Base-by-base conservation (phyloP, 2,329 filamentous ascomycete genomes). In the Beauveria medogensis region DNA sequence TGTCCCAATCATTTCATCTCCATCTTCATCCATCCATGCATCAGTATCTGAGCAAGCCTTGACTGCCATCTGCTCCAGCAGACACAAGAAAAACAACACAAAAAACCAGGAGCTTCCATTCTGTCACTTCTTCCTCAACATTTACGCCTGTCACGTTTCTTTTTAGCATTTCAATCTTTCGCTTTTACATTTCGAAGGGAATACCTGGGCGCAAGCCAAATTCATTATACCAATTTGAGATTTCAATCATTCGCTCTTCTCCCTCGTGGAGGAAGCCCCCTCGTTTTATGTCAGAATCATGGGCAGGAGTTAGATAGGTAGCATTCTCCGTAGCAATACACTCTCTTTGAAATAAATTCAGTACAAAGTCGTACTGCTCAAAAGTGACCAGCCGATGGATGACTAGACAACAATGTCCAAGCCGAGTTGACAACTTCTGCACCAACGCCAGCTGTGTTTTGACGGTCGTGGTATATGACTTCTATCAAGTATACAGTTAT, bases 181-280 rank as follows among this genome's bases (percentile, higher is more conserved):
- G 3, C 28, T 52, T 48, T 28, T 20, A 43, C n/a, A 34, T 37
- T 53, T 53, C 37, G 14, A 52, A 47, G 20, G 57, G 57, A 53
- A 53, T 34, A 52, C 20, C 20, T 24, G 18, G 37, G 57, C 57
- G 57, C 57, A 20, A 59, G 57, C 57, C 48, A 52, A 52, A 30
- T 53, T 40, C 18, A 50, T 53, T 59, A 59, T 59, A 59, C 57
- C 57, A 53, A 59, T 53, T 59, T 59, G 57, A 47, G 48, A 59
- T 59, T 59, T 59, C 57, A 34, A 46, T 47, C 48, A 12, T 53
- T 53, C 37, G 26, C 57, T 59, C 40, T 54, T 53, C 14, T 40
- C 44, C 8, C 22, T 24, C 34, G 6, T 4, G n/a, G 24, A 37
- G 37, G 48, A 51, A 51, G 55, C 34, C 34, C 55, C 47, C 55